These are phyloP conservation scores for Lomentospora prolificans DNA, from an alignment of 2,329 filamentous ascomycete species.

Conservation along the genomic window DNA sequence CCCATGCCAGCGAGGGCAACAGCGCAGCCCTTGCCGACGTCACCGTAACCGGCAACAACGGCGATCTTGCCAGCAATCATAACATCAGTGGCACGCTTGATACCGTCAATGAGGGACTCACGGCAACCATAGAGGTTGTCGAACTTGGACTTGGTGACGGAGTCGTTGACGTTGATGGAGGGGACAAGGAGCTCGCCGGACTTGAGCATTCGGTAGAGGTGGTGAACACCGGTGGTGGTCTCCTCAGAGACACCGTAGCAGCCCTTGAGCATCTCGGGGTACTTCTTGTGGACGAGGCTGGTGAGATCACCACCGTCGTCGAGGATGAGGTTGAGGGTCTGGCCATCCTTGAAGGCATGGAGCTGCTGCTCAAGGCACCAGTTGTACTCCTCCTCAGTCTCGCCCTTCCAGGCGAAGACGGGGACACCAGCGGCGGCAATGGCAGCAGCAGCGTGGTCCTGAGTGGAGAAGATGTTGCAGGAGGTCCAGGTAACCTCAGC, in stretches of 20 bases:
- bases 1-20: constrained; percentile 95
- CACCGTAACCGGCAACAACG: constrained; percentile 95
- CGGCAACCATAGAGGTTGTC: constrained; percentile 99
- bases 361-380: constrained; percentile 99
- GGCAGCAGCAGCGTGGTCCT: constrained; percentile 95
- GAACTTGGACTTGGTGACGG: constrained; percentile 99
- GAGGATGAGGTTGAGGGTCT: constrained; percentile 97
- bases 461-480: constrained; percentile 99
- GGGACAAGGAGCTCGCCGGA: constrained; percentile 81
- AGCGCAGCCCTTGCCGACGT: constrained; percentile 98
- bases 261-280: constrained; percentile 95
- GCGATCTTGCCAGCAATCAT: constrained; percentile 99
- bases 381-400: constrained; percentile 99
- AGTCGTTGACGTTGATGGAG: constrained; percentile 99
- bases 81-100: constrained; percentile 99
- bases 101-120: constrained; percentile 96
- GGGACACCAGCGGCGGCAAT: constrained; percentile 90
- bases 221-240: constrained; percentile 99
- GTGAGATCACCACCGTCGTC: constrained; percentile 98
- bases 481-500: constrained; percentile 98
- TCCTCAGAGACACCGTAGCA: constrained; percentile 99
- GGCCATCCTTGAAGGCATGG: constrained; percentile 87
- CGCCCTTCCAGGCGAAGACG: constrained; percentile 70
- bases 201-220: constrained; percentile 98
- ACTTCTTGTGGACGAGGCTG: constrained; percentile 92